These are phyloP conservation scores for Penicillium thymicola DNA, from an alignment of 2,329 filamentous ascomycete species.

Conservation along the genomic window DNA sequence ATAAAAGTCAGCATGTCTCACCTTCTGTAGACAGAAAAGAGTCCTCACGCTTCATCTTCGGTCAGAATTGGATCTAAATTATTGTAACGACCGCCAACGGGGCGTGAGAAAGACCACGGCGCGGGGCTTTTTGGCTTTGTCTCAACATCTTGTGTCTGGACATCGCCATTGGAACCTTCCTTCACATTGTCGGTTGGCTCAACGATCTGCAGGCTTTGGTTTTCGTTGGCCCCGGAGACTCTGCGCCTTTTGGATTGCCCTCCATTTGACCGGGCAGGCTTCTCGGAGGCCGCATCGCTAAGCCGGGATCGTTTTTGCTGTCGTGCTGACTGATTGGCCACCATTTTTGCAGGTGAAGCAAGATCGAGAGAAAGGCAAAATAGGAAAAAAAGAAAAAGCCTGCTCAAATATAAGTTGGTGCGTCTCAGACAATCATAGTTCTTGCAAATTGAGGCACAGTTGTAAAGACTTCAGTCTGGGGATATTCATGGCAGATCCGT, in stretches of 20 bases:
- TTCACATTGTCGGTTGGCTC: slow-evolving; percentile 14
- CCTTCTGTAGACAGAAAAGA: not conserved
- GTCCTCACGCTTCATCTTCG: slow-evolving; percentile 53
- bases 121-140: slow-evolving; percentile 12
- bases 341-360: slow-evolving; percentile 11
- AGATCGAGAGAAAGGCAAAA: not conserved
- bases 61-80: slow-evolving; percentile 57
- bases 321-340: slow-evolving; percentile 16
- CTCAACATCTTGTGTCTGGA: slow-evolving; percentile 12
- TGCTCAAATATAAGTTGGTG: not conserved
- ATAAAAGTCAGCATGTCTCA: slow-evolving; percentile 9
- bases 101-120: slow-evolving; percentile 49
- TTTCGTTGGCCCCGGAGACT: slow-evolving; percentile 23
- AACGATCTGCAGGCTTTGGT: slow-evolving; percentile 29
- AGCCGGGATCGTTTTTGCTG: slow-evolving; percentile 32
- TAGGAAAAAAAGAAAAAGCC: not conserved
- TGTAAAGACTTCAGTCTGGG: slow-evolving; percentile 1
- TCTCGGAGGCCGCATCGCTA: slow-evolving; percentile 27
- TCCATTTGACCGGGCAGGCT: slow-evolving; percentile 18
- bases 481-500: slow-evolving; percentile 6
- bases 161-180: slow-evolving; percentile 19
- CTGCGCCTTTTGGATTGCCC: slow-evolving; percentile 33
- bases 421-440: slow-evolving; percentile 4
- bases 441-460: not conserved
- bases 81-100: slow-evolving; percentile 55